Base-by-base conservation (phyloP, 768 basidiomycete species). In the Russula foetens region DNA sequence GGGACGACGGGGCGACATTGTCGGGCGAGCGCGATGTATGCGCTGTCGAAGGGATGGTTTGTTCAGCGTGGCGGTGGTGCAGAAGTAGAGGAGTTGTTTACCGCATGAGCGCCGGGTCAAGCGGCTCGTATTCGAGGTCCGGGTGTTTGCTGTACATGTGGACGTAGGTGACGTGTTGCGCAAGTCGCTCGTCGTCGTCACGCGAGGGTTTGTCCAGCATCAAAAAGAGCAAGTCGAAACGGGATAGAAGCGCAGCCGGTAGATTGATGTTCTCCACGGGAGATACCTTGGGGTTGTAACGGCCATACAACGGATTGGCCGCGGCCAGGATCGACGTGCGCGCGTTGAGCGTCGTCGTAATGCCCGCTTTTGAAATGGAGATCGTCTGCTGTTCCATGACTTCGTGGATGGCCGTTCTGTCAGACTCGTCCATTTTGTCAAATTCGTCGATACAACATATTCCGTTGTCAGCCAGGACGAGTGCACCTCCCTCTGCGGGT, bases 351-450 rank as follows among this genome's bases (percentile, higher is more conserved):
- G 97, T 98, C 8, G 97, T 99, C 9, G 96, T 95, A 70, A 99
- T 99, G 24, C 97, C 97, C 5, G 97, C 97, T 74, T 98, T 99
- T 45, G 97, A 97, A 64, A 99, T 99, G 3, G 96, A 98, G 58
- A 99, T 98, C 0, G 97, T 99, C 75, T 99, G 97, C 73, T 98
- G 97, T 75, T 98, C 96, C 97, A 99, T 99, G 62, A 99, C 97
- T 80, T 99, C 97, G 75, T 99, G 97, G 63, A 99, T 98, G 15
- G 97, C 92, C 2, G 97, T 98, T 66, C 97, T 81, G 72, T 98
- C 97, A 0, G 92, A 73, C 75, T 99, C 97, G 66, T 98, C 97
- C 97, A 99, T 99, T 73, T 99, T 98, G 77, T 99, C 97, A 70
- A 99, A 99, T 71, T 99, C 97, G 67, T 99, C 97, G 64, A 99